These are phyloP conservation scores for Penicillium fimorum DNA, from an alignment of 495 filamentous ascomycete genomes.

Conservation along the genomic window DNA sequence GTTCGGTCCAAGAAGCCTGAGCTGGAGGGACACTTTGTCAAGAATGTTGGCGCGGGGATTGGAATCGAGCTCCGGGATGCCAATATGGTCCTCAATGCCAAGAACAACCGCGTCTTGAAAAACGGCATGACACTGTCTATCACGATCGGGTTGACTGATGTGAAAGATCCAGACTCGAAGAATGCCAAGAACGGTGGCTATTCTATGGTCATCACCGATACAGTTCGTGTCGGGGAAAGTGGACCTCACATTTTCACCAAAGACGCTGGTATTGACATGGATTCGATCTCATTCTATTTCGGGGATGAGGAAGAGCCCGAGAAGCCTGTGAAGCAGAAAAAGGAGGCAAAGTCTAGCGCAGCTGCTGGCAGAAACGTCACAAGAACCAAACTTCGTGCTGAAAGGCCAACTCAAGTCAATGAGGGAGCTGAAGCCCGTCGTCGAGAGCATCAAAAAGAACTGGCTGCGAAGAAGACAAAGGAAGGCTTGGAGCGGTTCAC, in stretches of 20 bases:
- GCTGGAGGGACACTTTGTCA: slow-evolving; percentile 86
- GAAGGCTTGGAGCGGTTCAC: slow-evolving; percentile 82
- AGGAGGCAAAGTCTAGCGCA: slow-evolving; percentile 76
- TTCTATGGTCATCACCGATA: slow-evolving; percentile 87
- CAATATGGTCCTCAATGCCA: slow-evolving; percentile 77
- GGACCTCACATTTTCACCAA: slow-evolving; percentile 86
- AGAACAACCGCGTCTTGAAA: slow-evolving; percentile 76
- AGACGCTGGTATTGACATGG: slow-evolving; percentile 83
- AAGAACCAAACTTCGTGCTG: slow-evolving; percentile 88
- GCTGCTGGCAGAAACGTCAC: slow-evolving; percentile 89
- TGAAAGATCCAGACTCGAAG: slow-evolving; percentile 77
- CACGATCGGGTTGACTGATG: slow-evolving; percentile 81
- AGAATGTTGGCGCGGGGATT: slow-evolving; percentile 85
- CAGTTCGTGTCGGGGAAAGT: slow-evolving; percentile 75
- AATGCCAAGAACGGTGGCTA: slow-evolving; percentile 85
- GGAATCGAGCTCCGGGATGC: slow-evolving; percentile 87
- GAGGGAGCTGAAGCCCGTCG: slow-evolving; percentile 87
- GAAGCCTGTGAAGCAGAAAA: slow-evolving; percentile 65
- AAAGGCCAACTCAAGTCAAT: slow-evolving; percentile 78
- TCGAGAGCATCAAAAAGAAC: slow-evolving; percentile 88
- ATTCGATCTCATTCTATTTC: slow-evolving; percentile 95
- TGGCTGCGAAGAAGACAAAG: slow-evolving; percentile 82
- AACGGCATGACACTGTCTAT: slow-evolving; percentile 96
- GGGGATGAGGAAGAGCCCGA: slow-evolving; percentile 79
- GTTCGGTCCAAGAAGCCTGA: slow-evolving; percentile 90